Conservation (phyloP, 1,284 basidiomycete genomes). For the Fomitopsis schrenkii region DNA sequence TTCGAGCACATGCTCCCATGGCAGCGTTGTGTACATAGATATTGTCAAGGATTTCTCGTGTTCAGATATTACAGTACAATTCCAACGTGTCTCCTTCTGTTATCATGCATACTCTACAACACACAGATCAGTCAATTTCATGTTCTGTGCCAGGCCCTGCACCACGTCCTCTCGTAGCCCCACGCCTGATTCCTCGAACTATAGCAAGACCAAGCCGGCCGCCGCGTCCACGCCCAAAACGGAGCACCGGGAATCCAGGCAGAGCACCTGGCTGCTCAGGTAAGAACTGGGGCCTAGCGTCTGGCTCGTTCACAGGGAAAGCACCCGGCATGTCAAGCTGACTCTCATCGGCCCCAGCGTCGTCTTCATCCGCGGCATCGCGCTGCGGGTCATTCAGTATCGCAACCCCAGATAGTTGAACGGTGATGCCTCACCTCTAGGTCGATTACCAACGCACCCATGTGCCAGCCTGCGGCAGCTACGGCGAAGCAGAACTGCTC, state of each 20-base stretch:
- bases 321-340: background rate
- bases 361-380: background rate
- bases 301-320: background rate
- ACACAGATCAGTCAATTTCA: background rate
- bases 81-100: too few relatives aligned
- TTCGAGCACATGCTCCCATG: too few relatives aligned
- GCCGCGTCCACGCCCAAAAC: background rate
- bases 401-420: background rate
- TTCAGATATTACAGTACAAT: too few relatives aligned
- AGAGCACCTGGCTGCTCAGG: background rate
- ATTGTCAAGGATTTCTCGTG: too few relatives aligned
- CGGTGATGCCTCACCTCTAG: constrained; percentile 44
- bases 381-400: background rate
- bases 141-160: background rate
- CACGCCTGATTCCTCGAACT: background rate
- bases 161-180: background rate
- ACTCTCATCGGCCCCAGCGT: background rate
- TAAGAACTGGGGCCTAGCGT: background rate
- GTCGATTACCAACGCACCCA: constrained; percentile 81
- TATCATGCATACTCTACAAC: too few relatives aligned
- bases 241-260: background rate
- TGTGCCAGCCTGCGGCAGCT: constrained; percentile 85
- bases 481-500: constrained; percentile 74
- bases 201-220: background rate
- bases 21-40: too few relatives aligned